These are phyloP conservation scores for Panellus pusillus DNA, from an alignment of 768 basidiomycete genomes.

Conservation along the genomic window DNA sequence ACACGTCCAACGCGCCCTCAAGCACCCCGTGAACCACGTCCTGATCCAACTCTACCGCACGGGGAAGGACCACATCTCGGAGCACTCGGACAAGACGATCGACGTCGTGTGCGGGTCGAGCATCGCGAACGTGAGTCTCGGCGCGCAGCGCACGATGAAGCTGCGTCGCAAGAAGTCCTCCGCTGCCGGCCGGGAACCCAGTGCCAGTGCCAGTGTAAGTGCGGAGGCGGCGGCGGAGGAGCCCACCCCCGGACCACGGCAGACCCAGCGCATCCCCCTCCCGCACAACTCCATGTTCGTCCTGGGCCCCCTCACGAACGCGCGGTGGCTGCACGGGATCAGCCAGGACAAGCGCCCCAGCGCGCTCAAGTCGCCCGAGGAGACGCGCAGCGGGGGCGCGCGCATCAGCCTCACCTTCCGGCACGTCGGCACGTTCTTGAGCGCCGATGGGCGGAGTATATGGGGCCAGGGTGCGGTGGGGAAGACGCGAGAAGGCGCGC, in stretches of 20 bases:
- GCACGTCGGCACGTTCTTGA: conserved; percentile 74
- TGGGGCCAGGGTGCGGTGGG: conserved; percentile 73
- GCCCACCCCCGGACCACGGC: too few species aligned
- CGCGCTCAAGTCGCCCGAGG: conserved; percentile 50
- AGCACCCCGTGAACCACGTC: conserved; percentile 79
- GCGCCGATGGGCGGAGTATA: conserved; percentile 48
- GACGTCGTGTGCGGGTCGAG: conserved; percentile 73
- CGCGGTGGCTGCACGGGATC: conserved; percentile 75
- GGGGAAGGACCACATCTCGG: conserved; percentile 81
- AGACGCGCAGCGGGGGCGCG: conserved; percentile 56
- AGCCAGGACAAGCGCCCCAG: conserved; percentile 71
- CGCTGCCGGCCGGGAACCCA: too few species aligned
- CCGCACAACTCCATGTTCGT: conserved; percentile 86
- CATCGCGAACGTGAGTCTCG: conserved; percentile 81
- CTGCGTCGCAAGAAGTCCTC: conserved; percentile 58
- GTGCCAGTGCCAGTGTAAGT: too few species aligned
- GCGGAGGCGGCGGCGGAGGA: too few species aligned
- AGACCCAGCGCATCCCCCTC: conserved; percentile 65
- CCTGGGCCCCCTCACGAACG: conserved; percentile 72
- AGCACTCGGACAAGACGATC: conserved; percentile 86
- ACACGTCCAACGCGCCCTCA: conserved; percentile 56
- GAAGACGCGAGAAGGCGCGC: conserved; percentile 56
- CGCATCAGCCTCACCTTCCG: conserved; percentile 83
- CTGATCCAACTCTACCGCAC: conserved; percentile 80
- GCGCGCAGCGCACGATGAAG: conserved; percentile 76